Evolutionary conservation across 441 rosid genomes (phyloP).

Genomic region (Croton laevigatus): DNA sequence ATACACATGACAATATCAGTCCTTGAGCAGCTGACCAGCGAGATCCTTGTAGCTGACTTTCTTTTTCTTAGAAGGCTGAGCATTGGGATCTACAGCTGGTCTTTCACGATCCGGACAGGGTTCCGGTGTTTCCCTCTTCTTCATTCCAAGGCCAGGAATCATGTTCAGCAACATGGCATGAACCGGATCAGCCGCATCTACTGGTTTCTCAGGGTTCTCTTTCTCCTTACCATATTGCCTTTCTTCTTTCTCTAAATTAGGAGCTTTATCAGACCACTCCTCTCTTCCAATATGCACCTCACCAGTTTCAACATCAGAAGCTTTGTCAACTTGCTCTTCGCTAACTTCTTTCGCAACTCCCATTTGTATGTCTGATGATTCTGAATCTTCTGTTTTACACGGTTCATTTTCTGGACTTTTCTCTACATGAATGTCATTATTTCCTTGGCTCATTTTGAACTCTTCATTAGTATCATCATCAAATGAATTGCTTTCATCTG

Average conservation of each 20-base stretch:
- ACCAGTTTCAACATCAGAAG: slow-evolving; percentile 12
- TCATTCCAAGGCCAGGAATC: slow-evolving; percentile 78
- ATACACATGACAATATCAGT: slow-evolving; percentile 26
- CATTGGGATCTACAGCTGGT: slow-evolving; percentile 12
- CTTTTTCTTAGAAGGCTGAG: slow-evolving; percentile 57
- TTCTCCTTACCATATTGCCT: not conserved
- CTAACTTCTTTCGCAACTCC: slow-evolving; percentile 26
- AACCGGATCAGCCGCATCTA: slow-evolving; percentile 64
- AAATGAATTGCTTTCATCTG: slow-evolving; percentile 45
- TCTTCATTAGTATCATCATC: slow-evolving; percentile 33
- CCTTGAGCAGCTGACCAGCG: slow-evolving; percentile 62
- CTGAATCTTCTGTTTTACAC: slow-evolving; percentile 23
- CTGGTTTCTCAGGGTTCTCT: slow-evolving; percentile 33
- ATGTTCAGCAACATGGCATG: slow-evolving; percentile 75
- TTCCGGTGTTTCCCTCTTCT: slow-evolving; percentile 32
- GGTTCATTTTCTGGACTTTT: slow-evolving; percentile 25
- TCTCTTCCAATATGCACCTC: slow-evolving; percentile 5
- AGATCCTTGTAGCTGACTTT: slow-evolving; percentile 88
- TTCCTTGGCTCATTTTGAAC: slow-evolving; percentile 18
- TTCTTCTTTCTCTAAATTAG: slow-evolving; percentile 1
- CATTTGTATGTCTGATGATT: slow-evolving; percentile 26
- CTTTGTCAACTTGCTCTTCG: slow-evolving; percentile 25
- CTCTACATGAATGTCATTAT: slow-evolving; percentile 21
- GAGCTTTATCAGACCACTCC: not conserved
- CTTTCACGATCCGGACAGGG: slow-evolving; percentile 30